These are phyloP conservation scores for Ramularia collo-cygni DNA, from an alignment of 2,329 filamentous ascomycete species.

Conservation along the genomic window DNA sequence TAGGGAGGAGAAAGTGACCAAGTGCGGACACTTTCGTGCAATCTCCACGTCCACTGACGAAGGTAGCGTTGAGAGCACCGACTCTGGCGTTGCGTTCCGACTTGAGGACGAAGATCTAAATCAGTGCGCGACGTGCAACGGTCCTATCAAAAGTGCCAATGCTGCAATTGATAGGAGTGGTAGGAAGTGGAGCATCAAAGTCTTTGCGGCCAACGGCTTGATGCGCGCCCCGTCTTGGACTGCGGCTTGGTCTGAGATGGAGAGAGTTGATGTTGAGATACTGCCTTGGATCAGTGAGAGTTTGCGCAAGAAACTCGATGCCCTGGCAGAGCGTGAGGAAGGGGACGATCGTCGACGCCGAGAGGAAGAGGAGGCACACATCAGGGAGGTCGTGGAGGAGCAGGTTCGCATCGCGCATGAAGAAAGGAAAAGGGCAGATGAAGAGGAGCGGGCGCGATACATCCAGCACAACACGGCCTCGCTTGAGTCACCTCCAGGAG, in stretches of 20 bases:
- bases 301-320: constrained; percentile 54
- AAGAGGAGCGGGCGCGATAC: neutral
- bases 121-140: constrained; percentile 29
- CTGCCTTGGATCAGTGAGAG: constrained; percentile 61
- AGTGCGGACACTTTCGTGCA: constrained; percentile 69
- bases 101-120: constrained; percentile 14
- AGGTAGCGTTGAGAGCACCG: constrained; percentile 10
- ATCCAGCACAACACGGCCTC: neutral
- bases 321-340: constrained; percentile 37
- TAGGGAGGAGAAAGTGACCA: constrained; percentile 61
- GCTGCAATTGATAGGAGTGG: constrained; percentile 33
- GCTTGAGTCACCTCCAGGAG: neutral
- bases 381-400: constrained; percentile 18
- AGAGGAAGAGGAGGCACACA: constrained; percentile 27
- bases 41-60: constrained; percentile 34
- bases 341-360: constrained; percentile 21
- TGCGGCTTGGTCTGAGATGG: constrained; percentile 96
- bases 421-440: constrained; percentile 2
- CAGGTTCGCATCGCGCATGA: constrained; percentile 13
- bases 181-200: constrained; percentile 68
- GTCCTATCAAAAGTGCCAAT: constrained; percentile 31
- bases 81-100: constrained; percentile 27
- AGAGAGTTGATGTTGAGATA: constrained; percentile 92
- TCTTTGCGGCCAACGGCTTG: constrained; percentile 90
- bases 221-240: constrained; percentile 90